Base-by-base conservation (phyloP, 1,139 yeast genomes). In the Pichia inconspicua region DNA sequence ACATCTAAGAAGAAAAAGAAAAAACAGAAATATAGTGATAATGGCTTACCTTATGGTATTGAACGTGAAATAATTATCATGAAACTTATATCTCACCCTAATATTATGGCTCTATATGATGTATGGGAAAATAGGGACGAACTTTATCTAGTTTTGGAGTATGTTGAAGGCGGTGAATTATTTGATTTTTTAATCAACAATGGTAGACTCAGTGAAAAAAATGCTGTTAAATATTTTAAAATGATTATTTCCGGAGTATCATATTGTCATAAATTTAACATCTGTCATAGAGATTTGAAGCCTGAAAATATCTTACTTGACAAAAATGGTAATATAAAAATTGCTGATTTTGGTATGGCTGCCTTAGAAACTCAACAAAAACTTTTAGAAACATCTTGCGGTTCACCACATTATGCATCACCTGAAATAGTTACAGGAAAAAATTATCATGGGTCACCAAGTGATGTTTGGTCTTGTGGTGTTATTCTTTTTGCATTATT, bases 311-410 rank as follows among this genome's bases (percentile, higher is more conserved):
- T 84, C 50, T 65, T 84, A 49, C 67, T 84, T 37, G 92, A 84
- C 64, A 77, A 78, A 42, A 73, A 79, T 47, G 73, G 79, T 48
- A 81, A 80, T 55, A 84, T 84, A 47, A 84, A 84, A 60, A 78
- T 84, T 56, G 95, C 94, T 8, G 95, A 84, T 66, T 84, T 84
- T 60, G 95, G 94, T 45, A 84, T 84, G 94, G 94, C 94, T 27
- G 92, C 94, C 27, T 69, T 84, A 54, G 90, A 84, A 64, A 75
- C 83, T 53, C 80, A 81, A 50, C 85, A 83, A 41, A 80, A 78
- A 63, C 67, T 84, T 49, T 68, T 84, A 48, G 89, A 83, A 63
- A 84, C 95, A 10, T 78, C 86, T 14, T 84, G 95, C 69, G 95
- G 94, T 3, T 82, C 89, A 38, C 94, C 95, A 22, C 95, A 84